Conservation (phyloP, 495 filamentous ascomycete species). For the Rostrohypoxylon terebratum region DNA sequence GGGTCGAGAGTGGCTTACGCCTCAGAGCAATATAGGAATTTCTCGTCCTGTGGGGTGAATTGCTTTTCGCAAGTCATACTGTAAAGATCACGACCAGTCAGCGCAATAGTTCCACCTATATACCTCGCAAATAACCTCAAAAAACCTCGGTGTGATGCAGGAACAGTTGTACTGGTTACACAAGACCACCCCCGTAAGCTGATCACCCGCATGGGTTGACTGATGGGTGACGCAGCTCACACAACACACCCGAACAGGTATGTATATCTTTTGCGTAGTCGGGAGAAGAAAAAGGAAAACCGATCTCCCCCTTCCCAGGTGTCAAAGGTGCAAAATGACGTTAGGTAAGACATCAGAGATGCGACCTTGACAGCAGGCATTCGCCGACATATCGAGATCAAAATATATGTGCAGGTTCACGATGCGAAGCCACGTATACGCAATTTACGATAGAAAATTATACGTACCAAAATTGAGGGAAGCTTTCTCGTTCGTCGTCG, state of each 20-base stretch:
- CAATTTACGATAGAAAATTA: constrained; percentile 17
- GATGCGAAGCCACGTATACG: constrained; percentile 9
- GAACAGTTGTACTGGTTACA: constrained; percentile 52
- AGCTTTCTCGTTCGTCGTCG: constrained; percentile 63
- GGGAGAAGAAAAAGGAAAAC: constrained; percentile 32
- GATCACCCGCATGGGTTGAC: constrained; percentile 51
- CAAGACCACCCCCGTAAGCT: constrained; percentile 53
- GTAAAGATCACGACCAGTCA: constrained; percentile 38
- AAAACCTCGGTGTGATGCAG: constrained; percentile 52
- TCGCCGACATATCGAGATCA: constrained; percentile 29
- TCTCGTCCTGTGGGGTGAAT: constrained; percentile 59
- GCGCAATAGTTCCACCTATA: constrained; percentile 26
- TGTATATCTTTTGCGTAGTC: constrained; percentile 42
- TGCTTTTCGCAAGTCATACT: constrained; percentile 67
- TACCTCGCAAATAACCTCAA: constrained; percentile 12
- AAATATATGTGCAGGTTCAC: background rate
- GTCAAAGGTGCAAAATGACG: constrained; percentile 39
- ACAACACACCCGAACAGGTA: constrained; percentile 54
- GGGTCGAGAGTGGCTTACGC: constrained; percentile 51
- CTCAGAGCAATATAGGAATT: constrained; percentile 62
- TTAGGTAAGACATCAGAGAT: constrained; percentile 29
- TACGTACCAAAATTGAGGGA: constrained; percentile 64
- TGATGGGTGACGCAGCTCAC: constrained; percentile 56
- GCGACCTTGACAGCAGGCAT: constrained; percentile 15
- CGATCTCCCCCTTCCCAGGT: constrained; percentile 41